Evolutionary conservation across 441 rosid species (phyloP).

Genomic region (Jatropha multifida): DNA sequence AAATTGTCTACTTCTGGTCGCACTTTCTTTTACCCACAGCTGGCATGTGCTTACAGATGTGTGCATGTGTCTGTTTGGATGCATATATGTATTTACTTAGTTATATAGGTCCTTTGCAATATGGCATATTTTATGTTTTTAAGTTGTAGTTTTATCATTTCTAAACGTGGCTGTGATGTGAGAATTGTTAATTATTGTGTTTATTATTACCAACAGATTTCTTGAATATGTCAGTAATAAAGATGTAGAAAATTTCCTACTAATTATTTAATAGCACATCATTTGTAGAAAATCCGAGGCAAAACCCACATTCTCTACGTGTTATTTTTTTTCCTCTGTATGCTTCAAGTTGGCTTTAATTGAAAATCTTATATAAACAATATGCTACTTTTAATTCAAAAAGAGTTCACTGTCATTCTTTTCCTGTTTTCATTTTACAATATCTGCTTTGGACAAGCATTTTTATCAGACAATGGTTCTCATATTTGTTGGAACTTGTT

Average conservation of each 20-base stretch:
- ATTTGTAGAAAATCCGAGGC: slow-evolving; percentile 3
- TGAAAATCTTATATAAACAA: neutral
- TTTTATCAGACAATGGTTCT: neutral
- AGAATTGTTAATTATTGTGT: slow-evolving; percentile 4
- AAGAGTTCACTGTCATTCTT: neutral
- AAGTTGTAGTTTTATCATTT: neutral
- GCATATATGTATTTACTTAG: neutral
- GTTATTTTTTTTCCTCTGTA: neutral
- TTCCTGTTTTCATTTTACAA: neutral
- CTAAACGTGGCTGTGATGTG: neutral
- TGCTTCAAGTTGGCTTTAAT: neutral
- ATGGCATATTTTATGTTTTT: slow-evolving; percentile 4
- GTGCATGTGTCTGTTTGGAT: neutral
- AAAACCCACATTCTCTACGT: neutral
- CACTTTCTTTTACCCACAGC: slow-evolving; percentile 4
- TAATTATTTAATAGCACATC: slow-evolving; percentile 1
- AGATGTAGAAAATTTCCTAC: neutral
- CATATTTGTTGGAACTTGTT: slow-evolving; percentile 4
- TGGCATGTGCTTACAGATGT: neutral
- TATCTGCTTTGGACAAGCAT: neutral
- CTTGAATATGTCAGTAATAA: slow-evolving; percentile 8
- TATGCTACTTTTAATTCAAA: neutral
- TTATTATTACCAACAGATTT: neutral
- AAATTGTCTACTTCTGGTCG: neutral
- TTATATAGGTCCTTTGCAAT: neutral